Conservation (phyloP, 176 grass and related monocot species). For the Zoysia japonica region DNA sequence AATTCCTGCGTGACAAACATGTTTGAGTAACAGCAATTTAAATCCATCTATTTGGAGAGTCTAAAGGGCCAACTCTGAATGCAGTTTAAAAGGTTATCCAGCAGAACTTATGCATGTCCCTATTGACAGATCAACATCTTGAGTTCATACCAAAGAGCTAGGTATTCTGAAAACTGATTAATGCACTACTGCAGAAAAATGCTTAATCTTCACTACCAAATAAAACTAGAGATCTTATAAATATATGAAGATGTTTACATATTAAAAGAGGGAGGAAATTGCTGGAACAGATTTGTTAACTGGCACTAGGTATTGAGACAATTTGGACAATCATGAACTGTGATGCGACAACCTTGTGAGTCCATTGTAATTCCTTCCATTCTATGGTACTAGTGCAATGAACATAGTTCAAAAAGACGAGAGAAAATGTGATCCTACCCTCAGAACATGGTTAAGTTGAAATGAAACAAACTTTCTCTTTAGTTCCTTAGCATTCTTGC, state of each 20-base stretch:
- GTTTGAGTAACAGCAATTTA: neutral
- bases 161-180: neutral
- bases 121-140: neutral
- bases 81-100: neutral
- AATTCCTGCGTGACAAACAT: slow-evolving; percentile 35
- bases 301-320: neutral
- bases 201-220: neutral
- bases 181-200: neutral
- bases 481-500: slow-evolving; percentile 51
- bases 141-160: neutral
- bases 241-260: neutral
- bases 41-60: neutral
- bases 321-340: neutral
- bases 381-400: neutral
- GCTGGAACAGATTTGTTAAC: neutral
- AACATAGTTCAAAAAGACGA: neutral
- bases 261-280: neutral
- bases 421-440: slow-evolving; percentile 38
- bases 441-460: slow-evolving; percentile 53
- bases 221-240: slow-evolving; percentile 1
- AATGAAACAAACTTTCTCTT: slow-evolving; percentile 51
- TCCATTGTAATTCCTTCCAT: neutral
- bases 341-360: neutral
- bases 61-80: neutral
- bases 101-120: neutral